These are phyloP conservation scores for Kwoniella mangroviensis DNA, from an alignment of 768 basidiomycete species.

Conservation along the genomic window DNA sequence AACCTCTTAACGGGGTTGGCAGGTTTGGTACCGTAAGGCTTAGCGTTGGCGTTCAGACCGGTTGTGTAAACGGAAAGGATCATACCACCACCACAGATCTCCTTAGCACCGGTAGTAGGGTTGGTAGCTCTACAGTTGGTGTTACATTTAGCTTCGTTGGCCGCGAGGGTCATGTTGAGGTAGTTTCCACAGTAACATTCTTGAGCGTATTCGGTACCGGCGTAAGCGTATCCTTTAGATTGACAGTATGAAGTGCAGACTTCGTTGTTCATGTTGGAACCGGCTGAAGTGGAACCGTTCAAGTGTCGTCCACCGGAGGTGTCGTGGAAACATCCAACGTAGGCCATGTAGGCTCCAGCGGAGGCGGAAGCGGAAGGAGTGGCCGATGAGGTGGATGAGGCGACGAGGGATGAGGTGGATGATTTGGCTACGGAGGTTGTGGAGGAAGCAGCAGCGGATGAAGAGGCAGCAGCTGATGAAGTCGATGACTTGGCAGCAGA, in stretches of 20 bases:
- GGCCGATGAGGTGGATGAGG: constrained; percentile 6
- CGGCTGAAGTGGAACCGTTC: constrained; percentile 14
- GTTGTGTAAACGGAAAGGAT: constrained; percentile 24
- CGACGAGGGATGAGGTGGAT: constrained; percentile 12
- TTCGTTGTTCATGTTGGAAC: constrained; percentile 52
- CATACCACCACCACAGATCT: constrained; percentile 46
- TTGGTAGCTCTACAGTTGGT: constrained; percentile 70
- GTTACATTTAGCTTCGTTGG: constrained; percentile 65
- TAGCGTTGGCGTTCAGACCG: constrained; percentile 10
- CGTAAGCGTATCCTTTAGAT: constrained; percentile 66
- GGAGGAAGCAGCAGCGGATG: background rate
- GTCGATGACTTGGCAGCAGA: constrained; percentile 11
- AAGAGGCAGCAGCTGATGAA: background rate
- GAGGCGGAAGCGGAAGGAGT: constrained; percentile 13
- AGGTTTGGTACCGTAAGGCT: constrained; percentile 9
- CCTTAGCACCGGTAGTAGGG: constrained; percentile 3
- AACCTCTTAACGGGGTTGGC: background rate
- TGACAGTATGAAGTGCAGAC: constrained; percentile 68
- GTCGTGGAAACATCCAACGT: constrained; percentile 29
- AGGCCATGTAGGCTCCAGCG: constrained; percentile 11
- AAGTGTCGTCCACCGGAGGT: constrained; percentile 11
- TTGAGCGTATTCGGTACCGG: constrained; percentile 68
- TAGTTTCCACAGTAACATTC: constrained; percentile 67
- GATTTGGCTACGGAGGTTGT: constrained; percentile 8
- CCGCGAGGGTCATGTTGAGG: constrained; percentile 64